phyloP scores from a whole-genome alignment of 306 rosid species.

The Cucurbita maxima region DNA sequence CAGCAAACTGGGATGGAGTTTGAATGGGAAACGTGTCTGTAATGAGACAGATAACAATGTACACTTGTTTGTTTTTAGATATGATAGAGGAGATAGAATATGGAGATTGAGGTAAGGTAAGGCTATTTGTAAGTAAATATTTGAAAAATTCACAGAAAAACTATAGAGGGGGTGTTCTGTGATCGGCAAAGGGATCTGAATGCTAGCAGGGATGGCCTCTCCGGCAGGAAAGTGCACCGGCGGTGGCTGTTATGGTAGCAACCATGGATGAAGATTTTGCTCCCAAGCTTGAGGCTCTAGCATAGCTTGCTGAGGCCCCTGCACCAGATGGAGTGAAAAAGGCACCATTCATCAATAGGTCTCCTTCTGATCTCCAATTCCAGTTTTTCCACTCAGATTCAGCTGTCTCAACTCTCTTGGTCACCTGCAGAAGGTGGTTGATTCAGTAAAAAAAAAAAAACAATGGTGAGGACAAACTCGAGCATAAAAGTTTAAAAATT shows the following conservation, averaged over 20 bases:
- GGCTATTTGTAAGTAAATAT: conserved; percentile 17
- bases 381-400: conserved; percentile 48
- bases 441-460: neutral
- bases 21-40: conserved; percentile 2
- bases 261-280: conserved; percentile 93
- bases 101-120: conserved; percentile 6
- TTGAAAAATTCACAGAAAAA: conserved; percentile 12
- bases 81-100: conserved; percentile 18
- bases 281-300: conserved; percentile 97
- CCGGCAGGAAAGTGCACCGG: conserved; percentile 76
- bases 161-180: conserved; percentile 8
- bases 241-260: conserved; percentile 61
- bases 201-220: conserved; percentile 68
- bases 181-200: neutral
- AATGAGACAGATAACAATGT: conserved; percentile 51
- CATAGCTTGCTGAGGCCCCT: conserved; percentile 93
- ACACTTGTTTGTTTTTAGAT: conserved; percentile 51
- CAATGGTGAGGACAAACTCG: no score
- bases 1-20: conserved; percentile 8
- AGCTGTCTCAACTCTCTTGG: conserved; percentile 87
- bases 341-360: conserved; percentile 70
- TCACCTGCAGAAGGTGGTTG: conserved; percentile 32
- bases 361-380: conserved; percentile 99
- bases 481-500: no score
- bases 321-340: conserved; percentile 92